Conservation (phyloP, 495 filamentous ascomycete species). For the Bathelium albidoporum region DNA sequence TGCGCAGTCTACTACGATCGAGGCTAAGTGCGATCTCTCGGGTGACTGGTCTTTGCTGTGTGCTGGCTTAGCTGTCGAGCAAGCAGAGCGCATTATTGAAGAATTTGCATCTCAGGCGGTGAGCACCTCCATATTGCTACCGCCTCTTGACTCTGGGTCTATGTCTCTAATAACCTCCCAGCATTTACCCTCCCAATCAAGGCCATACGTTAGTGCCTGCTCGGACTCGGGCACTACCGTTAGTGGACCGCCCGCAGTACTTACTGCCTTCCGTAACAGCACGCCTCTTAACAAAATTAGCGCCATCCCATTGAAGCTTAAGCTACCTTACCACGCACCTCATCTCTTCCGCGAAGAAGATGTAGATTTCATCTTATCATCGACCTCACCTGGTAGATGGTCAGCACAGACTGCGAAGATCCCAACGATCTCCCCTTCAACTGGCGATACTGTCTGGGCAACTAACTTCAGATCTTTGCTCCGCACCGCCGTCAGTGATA, state of each 20-base stretch:
- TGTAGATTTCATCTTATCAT: conserved; percentile 14
- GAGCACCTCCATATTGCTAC: background rate
- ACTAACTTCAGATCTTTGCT: background rate
- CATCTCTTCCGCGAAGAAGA: conserved; percentile 23
- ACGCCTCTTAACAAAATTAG: background rate
- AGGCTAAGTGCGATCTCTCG: background rate
- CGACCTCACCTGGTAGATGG: background rate
- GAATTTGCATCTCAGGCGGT: background rate
- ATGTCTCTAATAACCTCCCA: background rate
- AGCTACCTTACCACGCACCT: conserved; percentile 25
- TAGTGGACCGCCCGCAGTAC: background rate
- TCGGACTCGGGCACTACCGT: background rate
- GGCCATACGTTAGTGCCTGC: background rate
- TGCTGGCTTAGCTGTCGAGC: background rate
- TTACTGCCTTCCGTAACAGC: background rate
- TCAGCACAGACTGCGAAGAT: background rate
- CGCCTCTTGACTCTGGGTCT: background rate
- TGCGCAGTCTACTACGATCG: conserved; percentile 8
- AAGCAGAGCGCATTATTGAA: conserved; percentile 1
- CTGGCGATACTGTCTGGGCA: background rate
- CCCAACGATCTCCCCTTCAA: background rate
- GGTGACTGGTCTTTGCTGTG: conserved; percentile 15
- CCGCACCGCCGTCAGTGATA: background rate
- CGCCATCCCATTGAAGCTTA: conserved; percentile 3
- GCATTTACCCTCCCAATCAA: conserved; percentile 6